phyloP scores from a whole-genome alignment of 169 alveolate genomes.

The Perkinsus marinus region DNA sequence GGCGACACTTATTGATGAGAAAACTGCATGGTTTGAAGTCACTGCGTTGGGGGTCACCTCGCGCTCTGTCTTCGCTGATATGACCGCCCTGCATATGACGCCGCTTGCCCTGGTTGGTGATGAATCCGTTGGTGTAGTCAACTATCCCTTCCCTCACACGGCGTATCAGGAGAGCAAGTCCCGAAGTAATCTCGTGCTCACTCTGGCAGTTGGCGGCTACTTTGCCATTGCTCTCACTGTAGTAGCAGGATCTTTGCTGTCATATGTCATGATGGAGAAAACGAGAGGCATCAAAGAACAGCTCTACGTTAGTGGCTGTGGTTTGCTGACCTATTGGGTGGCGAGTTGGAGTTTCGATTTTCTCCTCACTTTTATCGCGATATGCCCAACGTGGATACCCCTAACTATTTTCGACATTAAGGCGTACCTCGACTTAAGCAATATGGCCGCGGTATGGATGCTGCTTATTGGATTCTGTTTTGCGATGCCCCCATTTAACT shows the following conservation, averaged over 20 bases:
- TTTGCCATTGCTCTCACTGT: not conserved
- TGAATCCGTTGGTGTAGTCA: not conserved
- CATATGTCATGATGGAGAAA: not conserved
- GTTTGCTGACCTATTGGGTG: not conserved
- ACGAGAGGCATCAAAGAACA: not conserved
- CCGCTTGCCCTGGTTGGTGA: not conserved
- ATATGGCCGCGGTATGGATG: not conserved
- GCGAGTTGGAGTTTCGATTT: not conserved
- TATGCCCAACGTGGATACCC: not conserved
- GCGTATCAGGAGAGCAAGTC: not conserved
- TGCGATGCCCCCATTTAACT: not conserved
- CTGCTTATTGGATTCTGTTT: not conserved
- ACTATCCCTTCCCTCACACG: not conserved
- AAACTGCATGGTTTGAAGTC: not conserved
- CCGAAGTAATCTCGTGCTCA: not conserved
- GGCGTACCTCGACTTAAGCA: not conserved
- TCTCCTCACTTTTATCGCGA: not conserved
- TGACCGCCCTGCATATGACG: not conserved
- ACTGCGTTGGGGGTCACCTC: not conserved
- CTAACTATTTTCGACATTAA: not conserved
- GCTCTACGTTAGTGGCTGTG: not conserved
- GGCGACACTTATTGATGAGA: not conserved
- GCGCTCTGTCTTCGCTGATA: not conserved
- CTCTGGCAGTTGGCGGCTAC: not conserved
- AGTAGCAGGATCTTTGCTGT: not conserved